Conservation (phyloP, 768 basidiomycete species). For the Suillus lakei region DNA sequence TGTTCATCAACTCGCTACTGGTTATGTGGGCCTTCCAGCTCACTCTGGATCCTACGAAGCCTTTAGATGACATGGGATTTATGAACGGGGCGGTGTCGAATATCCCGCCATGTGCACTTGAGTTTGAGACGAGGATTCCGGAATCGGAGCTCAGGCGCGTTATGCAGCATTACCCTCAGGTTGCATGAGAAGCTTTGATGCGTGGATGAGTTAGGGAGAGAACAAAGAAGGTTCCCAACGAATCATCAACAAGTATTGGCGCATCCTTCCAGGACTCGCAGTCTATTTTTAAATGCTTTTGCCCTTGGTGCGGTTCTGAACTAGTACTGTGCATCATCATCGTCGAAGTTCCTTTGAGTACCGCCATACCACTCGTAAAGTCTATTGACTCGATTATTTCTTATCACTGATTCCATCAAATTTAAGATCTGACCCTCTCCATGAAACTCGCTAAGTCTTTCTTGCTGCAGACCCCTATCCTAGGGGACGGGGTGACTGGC, state of each 20-base stretch:
- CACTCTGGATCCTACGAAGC: background rate
- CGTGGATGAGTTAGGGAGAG: background rate
- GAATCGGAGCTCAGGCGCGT: background rate
- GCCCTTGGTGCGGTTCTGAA: background rate
- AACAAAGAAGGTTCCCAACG: background rate
- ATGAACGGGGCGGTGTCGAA: background rate
- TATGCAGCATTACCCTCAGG: background rate
- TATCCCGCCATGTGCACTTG: background rate
- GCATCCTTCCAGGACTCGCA: background rate
- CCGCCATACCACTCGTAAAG: too few species aligned
- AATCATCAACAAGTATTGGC: background rate
- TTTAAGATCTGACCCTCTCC: too few species aligned
- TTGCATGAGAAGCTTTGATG: background rate
- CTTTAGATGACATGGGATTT: background rate
- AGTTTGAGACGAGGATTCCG: background rate
- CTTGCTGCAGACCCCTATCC: too few species aligned
- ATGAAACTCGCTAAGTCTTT: too few species aligned
- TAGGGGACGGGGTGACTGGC: too few species aligned
- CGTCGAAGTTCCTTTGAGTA: too few species aligned
- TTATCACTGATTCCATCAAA: too few species aligned
- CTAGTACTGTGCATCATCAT: background rate
- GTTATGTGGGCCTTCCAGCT: background rate
- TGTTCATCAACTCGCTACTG: background rate
- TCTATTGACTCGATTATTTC: too few species aligned
- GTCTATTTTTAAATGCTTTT: background rate